Conservation (phyloP, 2,329 filamentous ascomycete genomes). For the Fusarium palustre region DNA sequence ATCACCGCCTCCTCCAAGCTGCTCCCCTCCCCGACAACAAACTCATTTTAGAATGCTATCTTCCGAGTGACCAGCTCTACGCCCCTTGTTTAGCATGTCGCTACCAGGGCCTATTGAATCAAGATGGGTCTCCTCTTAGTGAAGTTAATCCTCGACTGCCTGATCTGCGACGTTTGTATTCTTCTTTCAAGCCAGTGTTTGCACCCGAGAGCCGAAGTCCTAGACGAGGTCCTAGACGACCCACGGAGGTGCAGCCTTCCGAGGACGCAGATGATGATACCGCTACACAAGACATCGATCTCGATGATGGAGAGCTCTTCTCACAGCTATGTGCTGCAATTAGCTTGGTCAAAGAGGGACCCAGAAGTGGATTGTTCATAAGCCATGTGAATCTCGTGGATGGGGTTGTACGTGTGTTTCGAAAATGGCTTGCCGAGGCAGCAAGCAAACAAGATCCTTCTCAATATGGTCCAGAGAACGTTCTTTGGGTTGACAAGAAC, state of each 20-base stretch:
- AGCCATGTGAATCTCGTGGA: conserved; percentile 75
- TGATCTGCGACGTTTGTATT: conserved; percentile 71
- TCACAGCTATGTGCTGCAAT: conserved; percentile 77
- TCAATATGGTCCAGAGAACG: conserved; percentile 39
- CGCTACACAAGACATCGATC: conserved; percentile 69
- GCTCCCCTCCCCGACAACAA: conserved; percentile 58
- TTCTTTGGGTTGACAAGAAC: conserved; percentile 76
- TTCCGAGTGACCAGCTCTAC: conserved; percentile 74
- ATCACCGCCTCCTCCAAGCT: conserved; percentile 67
- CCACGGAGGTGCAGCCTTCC: conserved; percentile 11
- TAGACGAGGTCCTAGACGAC: conserved; percentile 40
- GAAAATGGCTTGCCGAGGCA: conserved; percentile 73
- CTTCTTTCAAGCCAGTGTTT: conserved; percentile 74
- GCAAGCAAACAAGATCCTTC: conserved; percentile 34
- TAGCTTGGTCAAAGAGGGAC: conserved; percentile 75
- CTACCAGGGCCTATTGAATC: conserved; percentile 67
- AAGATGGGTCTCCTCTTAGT: conserved; percentile 19
- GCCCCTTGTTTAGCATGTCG: conserved; percentile 76
- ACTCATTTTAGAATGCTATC: conserved; percentile 82
- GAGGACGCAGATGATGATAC: conserved; percentile 52
- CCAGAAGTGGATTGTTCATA: conserved; percentile 70
- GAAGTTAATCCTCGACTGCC: conserved; percentile 42
- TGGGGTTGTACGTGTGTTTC: conserved; percentile 76
- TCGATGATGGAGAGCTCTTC: conserved; percentile 79
- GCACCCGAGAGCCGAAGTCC: conserved; percentile 63